phyloP scores from a whole-genome alignment of 306 rosid genomes.

The Inga laurina region DNA sequence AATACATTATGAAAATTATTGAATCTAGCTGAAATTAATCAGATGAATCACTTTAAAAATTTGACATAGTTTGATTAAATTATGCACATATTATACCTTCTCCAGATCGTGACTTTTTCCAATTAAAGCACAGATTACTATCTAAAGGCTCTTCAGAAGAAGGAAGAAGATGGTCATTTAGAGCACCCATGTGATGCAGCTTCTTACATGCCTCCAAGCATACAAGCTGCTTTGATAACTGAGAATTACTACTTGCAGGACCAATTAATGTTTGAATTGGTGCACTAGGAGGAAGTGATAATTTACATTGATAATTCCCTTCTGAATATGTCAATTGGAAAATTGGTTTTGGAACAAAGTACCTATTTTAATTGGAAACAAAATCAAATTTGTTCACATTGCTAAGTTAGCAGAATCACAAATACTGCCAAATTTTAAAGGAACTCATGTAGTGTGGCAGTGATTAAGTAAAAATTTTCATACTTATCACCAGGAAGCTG shows the following conservation, averaged over 20 bases:
- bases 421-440: background rate
- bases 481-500: constrained; percentile 62
- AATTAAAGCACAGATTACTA: constrained; percentile 22
- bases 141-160: constrained; percentile 37
- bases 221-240: constrained; percentile 66
- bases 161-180: constrained; percentile 72
- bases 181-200: constrained; percentile 66
- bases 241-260: constrained; percentile 50
- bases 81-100: constrained; percentile 43
- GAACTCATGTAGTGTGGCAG: background rate
- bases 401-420: background rate
- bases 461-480: background rate
- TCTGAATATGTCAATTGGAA: constrained; percentile 41
- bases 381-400: constrained; percentile 8
- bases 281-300: constrained; percentile 63
- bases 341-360: constrained; percentile 55
- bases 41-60: background rate
- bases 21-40: background rate
- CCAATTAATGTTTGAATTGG: constrained; percentile 61
- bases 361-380: constrained; percentile 45
- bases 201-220: constrained; percentile 77
- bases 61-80: background rate
- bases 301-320: constrained; percentile 52
- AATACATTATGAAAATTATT: background rate
- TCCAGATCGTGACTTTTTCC: constrained; percentile 49